Conservation (phyloP, 768 basidiomycete species). For the Amanita molliuscula region DNA sequence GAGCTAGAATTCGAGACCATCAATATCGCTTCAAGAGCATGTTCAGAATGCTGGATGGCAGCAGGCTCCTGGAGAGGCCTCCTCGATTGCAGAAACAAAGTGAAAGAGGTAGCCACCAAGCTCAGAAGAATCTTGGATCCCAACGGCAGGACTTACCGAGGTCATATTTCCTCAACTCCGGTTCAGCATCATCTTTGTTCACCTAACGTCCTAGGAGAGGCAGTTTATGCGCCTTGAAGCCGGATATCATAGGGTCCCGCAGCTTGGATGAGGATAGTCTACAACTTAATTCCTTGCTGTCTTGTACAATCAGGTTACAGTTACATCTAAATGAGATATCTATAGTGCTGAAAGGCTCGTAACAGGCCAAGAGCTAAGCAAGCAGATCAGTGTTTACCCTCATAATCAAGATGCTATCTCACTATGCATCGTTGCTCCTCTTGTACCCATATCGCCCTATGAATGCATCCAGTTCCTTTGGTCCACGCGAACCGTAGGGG, state of each 20-base stretch:
- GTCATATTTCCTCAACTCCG: constrained; percentile 11
- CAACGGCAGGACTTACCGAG: constrained; percentile 41
- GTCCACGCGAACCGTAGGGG: constrained; percentile 94
- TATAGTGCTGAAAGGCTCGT: constrained; percentile 40
- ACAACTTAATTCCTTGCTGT: background rate
- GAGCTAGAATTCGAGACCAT: constrained; percentile 75
- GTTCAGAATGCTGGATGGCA: constrained; percentile 76
- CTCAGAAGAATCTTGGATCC: constrained; percentile 49
- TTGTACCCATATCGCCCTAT: constrained; percentile 69
- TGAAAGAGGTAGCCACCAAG: constrained; percentile 49
- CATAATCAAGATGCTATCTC: constrained; percentile 21
- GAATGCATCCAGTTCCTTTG: constrained; percentile 71
- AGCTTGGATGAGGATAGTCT: too few species aligned
- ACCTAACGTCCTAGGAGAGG: constrained; percentile 18
- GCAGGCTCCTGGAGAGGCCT: constrained; percentile 61
- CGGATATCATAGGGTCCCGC: too few species aligned
- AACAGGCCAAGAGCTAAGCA: constrained; percentile 58
- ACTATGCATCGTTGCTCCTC: constrained; percentile 65
- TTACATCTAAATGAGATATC: background rate
- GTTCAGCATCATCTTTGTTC: constrained; percentile 1
- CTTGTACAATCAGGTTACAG: background rate
- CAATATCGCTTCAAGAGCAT: constrained; percentile 56
- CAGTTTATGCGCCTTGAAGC: constrained; percentile 27
- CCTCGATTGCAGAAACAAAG: constrained; percentile 50
- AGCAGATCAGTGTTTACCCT: background rate